Conservation (phyloP, 139 green algal genomes). For the Chlamydomonas eustigma region DNA sequence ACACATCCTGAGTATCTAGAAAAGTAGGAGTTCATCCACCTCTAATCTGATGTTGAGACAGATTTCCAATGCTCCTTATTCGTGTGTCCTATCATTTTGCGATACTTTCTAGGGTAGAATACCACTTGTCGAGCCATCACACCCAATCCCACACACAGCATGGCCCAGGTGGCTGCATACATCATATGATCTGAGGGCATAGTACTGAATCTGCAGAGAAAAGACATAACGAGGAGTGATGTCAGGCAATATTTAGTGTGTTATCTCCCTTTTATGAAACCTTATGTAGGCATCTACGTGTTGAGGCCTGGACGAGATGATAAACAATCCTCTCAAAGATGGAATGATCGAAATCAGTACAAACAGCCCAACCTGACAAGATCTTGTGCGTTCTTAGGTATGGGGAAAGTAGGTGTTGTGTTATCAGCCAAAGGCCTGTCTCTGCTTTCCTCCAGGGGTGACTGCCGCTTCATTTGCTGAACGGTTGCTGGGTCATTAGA, state of each 20-base stretch:
- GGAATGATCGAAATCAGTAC: no score
- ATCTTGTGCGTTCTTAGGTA: slow-evolving; percentile 16
- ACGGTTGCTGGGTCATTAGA: slow-evolving; percentile 5
- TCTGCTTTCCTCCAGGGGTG: slow-evolving; percentile 7
- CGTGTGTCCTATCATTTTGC: background rate
- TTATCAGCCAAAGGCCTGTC: background rate
- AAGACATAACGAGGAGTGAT: background rate
- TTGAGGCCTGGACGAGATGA: background rate
- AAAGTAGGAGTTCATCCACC: no score
- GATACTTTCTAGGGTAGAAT: background rate
- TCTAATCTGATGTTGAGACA: background rate
- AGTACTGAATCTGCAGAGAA: slow-evolving; percentile 11
- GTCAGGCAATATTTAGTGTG: background rate
- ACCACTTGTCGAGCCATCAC: slow-evolving; percentile 18
- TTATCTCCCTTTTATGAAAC: no score
- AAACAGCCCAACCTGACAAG: background rate
- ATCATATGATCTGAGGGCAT: slow-evolving; percentile 35
- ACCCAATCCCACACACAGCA: slow-evolving; percentile 25
- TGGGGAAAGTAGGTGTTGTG: background rate
- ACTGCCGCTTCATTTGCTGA: background rate
- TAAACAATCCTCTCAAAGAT: no score
- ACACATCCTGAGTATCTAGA: no score
- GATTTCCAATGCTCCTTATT: slow-evolving; percentile 1
- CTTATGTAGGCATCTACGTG: no score
- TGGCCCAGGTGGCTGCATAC: slow-evolving; percentile 31